Evolutionary conservation across 1,139 yeast genomes (phyloP).

Genomic region (Trichomonascaceae sp.): DNA sequence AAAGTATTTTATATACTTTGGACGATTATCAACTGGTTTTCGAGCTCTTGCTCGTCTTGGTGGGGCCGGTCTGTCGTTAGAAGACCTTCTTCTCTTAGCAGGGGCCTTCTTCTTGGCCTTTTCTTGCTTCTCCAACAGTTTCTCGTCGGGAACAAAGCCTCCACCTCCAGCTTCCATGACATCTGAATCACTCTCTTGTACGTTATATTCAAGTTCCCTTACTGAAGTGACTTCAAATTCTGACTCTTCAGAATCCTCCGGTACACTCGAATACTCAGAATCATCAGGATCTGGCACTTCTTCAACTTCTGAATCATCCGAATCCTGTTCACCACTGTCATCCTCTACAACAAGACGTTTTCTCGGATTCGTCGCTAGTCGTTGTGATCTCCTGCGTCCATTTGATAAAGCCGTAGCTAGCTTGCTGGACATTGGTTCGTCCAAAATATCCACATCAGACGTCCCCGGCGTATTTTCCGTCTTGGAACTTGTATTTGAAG

Average conservation of each 20-base stretch:
- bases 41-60: constrained; percentile 7
- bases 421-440: constrained; percentile 15
- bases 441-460: constrained; percentile 9
- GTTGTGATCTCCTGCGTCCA: constrained; percentile 1
- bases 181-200: neutral
- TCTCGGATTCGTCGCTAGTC: constrained; percentile 2
- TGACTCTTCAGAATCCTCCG: constrained; percentile 8
- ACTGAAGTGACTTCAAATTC: constrained; percentile 1
- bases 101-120: constrained; percentile 2
- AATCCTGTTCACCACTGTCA: constrained; percentile 5
- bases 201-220: neutral
- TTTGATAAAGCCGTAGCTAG: constrained; percentile 8
- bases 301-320: constrained; percentile 9
- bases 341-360: neutral
- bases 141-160: constrained; percentile 7
- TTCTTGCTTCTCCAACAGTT: constrained; percentile 1
- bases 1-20: constrained; percentile 8
- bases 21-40: constrained; percentile 7
- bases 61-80: neutral
- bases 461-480: constrained; percentile 11
- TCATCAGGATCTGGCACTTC: constrained; percentile 10
- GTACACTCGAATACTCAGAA: constrained; percentile 4
- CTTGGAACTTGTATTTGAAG: neutral
- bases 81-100: constrained; percentile 3
- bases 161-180: constrained; percentile 3